A percentile compares a stretch with the other conserved stretches of the same genome.
These are phyloP conservation scores for Entomortierella lignicola DNA, from an alignment of 192 early-diverging fungal species.

Conservation along the genomic window DNA sequence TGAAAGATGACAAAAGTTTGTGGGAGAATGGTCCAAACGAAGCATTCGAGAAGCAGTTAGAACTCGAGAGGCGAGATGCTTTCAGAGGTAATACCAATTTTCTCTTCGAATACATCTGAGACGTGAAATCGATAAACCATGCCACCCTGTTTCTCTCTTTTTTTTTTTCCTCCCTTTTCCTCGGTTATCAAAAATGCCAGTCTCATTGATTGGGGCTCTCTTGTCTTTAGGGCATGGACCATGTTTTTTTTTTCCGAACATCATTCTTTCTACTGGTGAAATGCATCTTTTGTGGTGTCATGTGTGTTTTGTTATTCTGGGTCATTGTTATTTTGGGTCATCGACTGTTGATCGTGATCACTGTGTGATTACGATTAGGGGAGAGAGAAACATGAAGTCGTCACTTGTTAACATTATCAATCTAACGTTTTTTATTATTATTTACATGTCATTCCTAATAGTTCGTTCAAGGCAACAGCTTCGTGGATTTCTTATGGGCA, in stretches of 20 bases:
- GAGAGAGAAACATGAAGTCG: too few species aligned
- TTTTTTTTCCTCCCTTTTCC: background rate
- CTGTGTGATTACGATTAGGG: background rate
- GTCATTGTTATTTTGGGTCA: background rate
- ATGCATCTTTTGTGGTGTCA: background rate
- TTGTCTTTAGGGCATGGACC: background rate
- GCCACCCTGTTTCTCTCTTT: too few species aligned
- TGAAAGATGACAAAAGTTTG: conserved; percentile 34
- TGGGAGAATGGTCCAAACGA: conserved; percentile 51
- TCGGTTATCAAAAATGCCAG: background rate
- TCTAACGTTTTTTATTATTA: background rate
- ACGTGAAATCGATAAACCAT: background rate
- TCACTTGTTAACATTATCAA: too few species aligned
- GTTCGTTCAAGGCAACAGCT: conserved; percentile 48
- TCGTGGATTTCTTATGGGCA: conserved; percentile 47
- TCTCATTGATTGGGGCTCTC: background rate
- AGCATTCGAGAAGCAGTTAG: conserved; percentile 49
- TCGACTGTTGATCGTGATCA: background rate
- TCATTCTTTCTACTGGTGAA: background rate
- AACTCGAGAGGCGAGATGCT: conserved; percentile 31
- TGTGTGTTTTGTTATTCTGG: background rate
- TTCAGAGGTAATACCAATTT: conserved; percentile 28
- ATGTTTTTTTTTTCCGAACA: background rate
- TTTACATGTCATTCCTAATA: too few species aligned
- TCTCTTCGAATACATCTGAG: background rate